Base-by-base conservation (phyloP, 495 filamentous ascomycete species). In the Trichoderma gamsii region DNA sequence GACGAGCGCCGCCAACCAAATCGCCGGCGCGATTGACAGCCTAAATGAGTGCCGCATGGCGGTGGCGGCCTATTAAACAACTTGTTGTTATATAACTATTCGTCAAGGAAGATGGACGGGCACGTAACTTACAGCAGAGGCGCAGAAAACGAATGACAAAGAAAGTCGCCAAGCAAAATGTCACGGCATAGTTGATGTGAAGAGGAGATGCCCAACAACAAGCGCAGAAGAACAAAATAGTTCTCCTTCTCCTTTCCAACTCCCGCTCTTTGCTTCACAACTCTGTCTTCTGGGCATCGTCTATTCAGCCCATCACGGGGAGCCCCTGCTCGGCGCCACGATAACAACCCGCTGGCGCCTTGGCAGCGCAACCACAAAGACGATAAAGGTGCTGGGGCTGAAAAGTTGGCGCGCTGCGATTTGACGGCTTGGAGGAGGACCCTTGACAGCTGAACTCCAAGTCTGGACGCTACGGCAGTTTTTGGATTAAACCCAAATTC, bases 1-100 rank as follows among this genome's bases (percentile, higher is more conserved):
- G 32, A 43, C 68, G 11, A 72, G 61, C 41, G 68, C 68, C 46
- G 69, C 70, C 7, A 68, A 35, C 56, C 8, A 29, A 21, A 61
- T 32, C 11, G 25, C 56, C 2, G 56, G 25, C 12, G 27, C 27
- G 27, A 61, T 4, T 12, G 56, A 61, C 11, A 61, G 56, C 56
- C 56, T 13, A 12, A 61, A 15, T 61, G 56, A 18, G 3, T 25
- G 56, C 16, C 56, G 27, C 56, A 61, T 61, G 25, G 56, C 56
- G 16, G 23, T 32, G 56, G 25, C 7, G 56, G 0, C 56, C 25
- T 7, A 61, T 8, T 3, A 21, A 61, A 29, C 6, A 51, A 3
- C 9, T 18, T n/a, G 18, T 18, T n/a, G 18, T n/a, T 46, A 18
- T 46, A 12, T 7, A 3, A 46, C 18, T 15, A 51, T 3, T 16